Percentiles rank a stretch among this genome's conserved stretches.
These are phyloP conservation scores for Oemleria cerasiformis DNA, from an alignment of 306 rosid genomes.

Conservation along the genomic window DNA sequence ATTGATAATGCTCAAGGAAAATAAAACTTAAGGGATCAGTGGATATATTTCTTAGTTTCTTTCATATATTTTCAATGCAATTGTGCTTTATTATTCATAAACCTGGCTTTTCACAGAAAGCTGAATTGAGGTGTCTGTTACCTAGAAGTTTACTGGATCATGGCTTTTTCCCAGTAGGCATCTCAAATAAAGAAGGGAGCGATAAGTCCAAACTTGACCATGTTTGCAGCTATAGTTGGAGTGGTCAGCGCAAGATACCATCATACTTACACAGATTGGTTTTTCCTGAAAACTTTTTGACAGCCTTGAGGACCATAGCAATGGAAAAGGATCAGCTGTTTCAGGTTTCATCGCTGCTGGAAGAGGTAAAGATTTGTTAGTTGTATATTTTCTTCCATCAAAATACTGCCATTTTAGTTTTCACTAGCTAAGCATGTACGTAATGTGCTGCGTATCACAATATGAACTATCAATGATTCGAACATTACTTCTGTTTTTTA, in stretches of 20 bases:
- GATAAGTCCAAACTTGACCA: slow-evolving; percentile 29
- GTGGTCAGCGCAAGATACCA: slow-evolving; percentile 82
- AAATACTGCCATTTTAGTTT: not conserved
- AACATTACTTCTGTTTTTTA: not conserved
- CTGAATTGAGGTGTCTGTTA: slow-evolving; percentile 85
- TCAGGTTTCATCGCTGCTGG: slow-evolving; percentile 78
- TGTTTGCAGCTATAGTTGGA: slow-evolving; percentile 78
- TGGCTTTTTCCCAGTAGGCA: slow-evolving; percentile 59
- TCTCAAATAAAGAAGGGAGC: slow-evolving; percentile 36
- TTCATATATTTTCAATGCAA: not conserved
- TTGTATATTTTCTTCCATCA: slow-evolving; percentile 7
- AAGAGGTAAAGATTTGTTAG: slow-evolving; percentile 58
- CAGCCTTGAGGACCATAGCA: slow-evolving; percentile 83
- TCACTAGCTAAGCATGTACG: not conserved
- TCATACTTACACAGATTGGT: slow-evolving; percentile 67
- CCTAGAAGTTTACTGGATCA: slow-evolving; percentile 65
- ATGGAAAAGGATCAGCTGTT: slow-evolving; percentile 73
- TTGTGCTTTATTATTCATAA: not conserved
- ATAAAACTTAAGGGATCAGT: not conserved
- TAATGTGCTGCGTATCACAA: not conserved
- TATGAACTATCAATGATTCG: not conserved
- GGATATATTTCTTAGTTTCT: not conserved
- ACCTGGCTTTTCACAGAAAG: slow-evolving; percentile 55
- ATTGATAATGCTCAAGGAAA: not conserved
- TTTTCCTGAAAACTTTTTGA: slow-evolving; percentile 78